Conservation (phyloP, 805 yeast genomes). For the Debaryomyces maramus region DNA sequence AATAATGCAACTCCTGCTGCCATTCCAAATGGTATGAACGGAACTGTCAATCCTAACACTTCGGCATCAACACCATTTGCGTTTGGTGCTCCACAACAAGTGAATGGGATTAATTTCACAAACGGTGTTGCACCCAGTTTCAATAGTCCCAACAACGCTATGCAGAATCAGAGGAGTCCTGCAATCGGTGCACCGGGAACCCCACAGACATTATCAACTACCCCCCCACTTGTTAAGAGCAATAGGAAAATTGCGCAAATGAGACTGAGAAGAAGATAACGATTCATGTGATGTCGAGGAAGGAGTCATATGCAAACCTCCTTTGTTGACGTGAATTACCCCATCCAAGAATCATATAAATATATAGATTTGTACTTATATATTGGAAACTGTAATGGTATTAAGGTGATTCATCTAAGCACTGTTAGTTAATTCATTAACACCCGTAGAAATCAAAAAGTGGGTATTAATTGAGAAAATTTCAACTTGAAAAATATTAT, state of each 20-base stretch:
- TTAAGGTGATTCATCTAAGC: no score
- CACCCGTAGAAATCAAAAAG: no score
- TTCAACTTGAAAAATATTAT: no score
- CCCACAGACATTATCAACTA: slow-evolving; percentile 9
- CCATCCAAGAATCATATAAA: background rate
- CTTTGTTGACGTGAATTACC: slow-evolving; percentile 2
- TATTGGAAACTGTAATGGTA: no score
- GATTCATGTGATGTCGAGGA: background rate
- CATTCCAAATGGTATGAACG: background rate
- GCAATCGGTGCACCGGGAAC: slow-evolving; percentile 1
- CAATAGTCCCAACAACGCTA: background rate
- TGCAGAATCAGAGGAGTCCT: background rate
- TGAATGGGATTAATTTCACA: background rate
- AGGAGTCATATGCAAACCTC: background rate
- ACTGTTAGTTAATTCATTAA: no score
- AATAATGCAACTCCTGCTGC: slow-evolving; percentile 4
- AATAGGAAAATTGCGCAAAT: slow-evolving; percentile 34
- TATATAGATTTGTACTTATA: no score
- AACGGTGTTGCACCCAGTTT: background rate
- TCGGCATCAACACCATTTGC: slow-evolving; percentile 5
- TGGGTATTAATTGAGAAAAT: no score
- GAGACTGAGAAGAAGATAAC: slow-evolving; percentile 31
- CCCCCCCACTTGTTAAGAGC: slow-evolving; percentile 20
- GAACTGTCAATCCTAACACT: background rate
- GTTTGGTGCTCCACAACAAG: slow-evolving; percentile 1